Evolutionary conservation across 148 eudicot genomes (phyloP).

Genomic region (Pharnaceum exiguum): DNA sequence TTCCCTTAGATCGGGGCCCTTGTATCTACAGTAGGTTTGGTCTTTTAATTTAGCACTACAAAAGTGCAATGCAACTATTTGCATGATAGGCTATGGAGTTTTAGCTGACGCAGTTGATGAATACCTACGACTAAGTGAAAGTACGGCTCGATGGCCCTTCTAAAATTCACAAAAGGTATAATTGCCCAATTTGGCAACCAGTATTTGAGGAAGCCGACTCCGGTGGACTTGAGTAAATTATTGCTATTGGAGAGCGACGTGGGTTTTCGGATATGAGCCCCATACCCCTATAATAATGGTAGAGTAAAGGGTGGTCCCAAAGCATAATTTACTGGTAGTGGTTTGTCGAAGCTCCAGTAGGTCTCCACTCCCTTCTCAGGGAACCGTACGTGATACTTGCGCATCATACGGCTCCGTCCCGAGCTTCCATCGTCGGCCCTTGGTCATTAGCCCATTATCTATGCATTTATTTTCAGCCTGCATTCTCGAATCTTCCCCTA

Average conservation of each 20-base stretch:
- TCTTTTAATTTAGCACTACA: not conserved
- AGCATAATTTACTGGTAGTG: no score
- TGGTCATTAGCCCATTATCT: conserved; percentile 20
- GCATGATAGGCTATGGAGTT: conserved; percentile 1
- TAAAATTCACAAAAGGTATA: not conserved
- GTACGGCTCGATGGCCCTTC: not conserved
- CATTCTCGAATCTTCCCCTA: conserved; percentile 14
- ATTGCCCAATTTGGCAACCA: not conserved
- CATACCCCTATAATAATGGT: no score
- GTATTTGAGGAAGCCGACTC: conserved; percentile 1
- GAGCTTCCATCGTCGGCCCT: conserved; percentile 16
- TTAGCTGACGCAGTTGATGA: conserved; percentile 1
- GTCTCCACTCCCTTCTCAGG: conserved; percentile 17
- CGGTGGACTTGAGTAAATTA: not conserved
- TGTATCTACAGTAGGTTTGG: no score
- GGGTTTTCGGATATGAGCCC: conserved; percentile 9
- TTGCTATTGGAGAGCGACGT: not conserved
- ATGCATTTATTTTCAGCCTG: conserved; percentile 18
- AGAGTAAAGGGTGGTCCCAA: no score
- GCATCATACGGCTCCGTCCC: conserved; percentile 13
- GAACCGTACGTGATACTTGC: conserved; percentile 18
- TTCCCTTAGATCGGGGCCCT: no score
- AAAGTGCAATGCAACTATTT: not conserved
- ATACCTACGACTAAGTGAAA: not conserved
- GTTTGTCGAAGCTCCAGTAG: no score